These are phyloP conservation scores for Gracilaria domingensis DNA, from an alignment of 23 red algal species.

Conservation along the genomic window DNA sequence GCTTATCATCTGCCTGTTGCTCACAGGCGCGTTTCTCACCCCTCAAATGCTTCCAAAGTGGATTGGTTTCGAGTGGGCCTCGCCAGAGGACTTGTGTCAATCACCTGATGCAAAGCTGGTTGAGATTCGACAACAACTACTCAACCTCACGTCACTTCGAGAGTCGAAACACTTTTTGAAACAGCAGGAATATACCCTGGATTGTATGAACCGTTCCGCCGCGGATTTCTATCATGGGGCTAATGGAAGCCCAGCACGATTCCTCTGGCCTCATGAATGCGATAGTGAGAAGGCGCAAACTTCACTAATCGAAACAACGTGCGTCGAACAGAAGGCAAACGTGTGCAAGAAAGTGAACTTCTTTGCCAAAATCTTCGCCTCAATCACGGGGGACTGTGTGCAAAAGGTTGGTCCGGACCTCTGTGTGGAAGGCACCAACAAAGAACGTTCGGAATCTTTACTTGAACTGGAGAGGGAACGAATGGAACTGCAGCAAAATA, in stretches of 20 bases:
- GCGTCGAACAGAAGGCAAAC: slow-evolving; percentile 50
- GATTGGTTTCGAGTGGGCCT: slow-evolving; percentile 71
- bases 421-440: slow-evolving; percentile 38
- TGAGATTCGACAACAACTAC: slow-evolving; percentile 1
- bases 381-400: slow-evolving; percentile 28
- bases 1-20: slow-evolving; percentile 21
- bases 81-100: slow-evolving; percentile 68
- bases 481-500: not conserved
- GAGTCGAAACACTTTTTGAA: slow-evolving; percentile 49
- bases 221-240: slow-evolving; percentile 61
- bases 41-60: slow-evolving; percentile 54
- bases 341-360: slow-evolving; percentile 46
- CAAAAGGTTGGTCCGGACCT: slow-evolving; percentile 36
- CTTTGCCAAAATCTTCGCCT: slow-evolving; percentile 38
- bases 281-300: slow-evolving; percentile 34
- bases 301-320: slow-evolving; percentile 38
- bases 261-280: slow-evolving; percentile 72
- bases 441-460: slow-evolving; percentile 44
- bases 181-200: slow-evolving; percentile 44
- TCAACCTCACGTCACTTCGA: slow-evolving; percentile 1
- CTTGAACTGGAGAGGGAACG: slow-evolving; percentile 49
- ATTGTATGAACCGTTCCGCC: slow-evolving; percentile 55
- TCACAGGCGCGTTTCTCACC: slow-evolving; percentile 50
- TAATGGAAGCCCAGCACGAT: slow-evolving; percentile 12
- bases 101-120: slow-evolving; percentile 41